A percentile compares a stretch with the other conserved stretches of the same genome.
Conservation (phyloP, 2,329 filamentous ascomycete species). For the Stachybotrys chartarum region DNA sequence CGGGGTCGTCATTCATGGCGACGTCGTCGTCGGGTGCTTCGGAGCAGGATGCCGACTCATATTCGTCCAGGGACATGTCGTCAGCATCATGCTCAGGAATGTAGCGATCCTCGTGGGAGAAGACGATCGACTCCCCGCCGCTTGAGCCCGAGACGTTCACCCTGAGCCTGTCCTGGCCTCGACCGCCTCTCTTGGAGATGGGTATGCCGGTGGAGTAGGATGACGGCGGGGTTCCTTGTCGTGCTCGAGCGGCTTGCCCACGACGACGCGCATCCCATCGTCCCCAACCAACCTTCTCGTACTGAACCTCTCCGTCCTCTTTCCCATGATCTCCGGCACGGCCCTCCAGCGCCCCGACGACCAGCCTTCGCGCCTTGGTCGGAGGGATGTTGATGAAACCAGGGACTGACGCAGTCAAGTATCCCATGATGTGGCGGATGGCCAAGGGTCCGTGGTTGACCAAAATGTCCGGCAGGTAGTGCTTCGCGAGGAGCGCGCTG, state of each 20-base stretch:
- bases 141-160: constrained; percentile 49
- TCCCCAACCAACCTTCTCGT: constrained; percentile 96
- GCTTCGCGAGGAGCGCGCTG: constrained; percentile 74
- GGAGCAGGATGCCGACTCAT: constrained; percentile 66
- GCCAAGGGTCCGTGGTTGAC: constrained; percentile 84
- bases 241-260: constrained; percentile 50
- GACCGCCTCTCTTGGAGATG: constrained; percentile 39
- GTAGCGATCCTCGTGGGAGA: constrained; percentile 62
- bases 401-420: constrained; percentile 86
- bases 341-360: constrained; percentile 87
- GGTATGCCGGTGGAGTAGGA: constrained; percentile 47
- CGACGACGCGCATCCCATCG: constrained; percentile 82
- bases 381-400: constrained; percentile 86
- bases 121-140: constrained; percentile 64
- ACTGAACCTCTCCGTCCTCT: constrained; percentile 65
- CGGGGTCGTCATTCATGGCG: constrained; percentile 65
- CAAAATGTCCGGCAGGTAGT: constrained; percentile 86
- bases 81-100: constrained; percentile 78
- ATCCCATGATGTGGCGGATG: constrained; percentile 92
- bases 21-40: constrained; percentile 64
- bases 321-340: constrained; percentile 58
- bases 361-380: constrained; percentile 81
- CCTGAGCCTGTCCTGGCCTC: constrained; percentile 40
- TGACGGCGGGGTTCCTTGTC: constrained; percentile 31
- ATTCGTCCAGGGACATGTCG: constrained; percentile 82